phyloP scores from a whole-genome alignment of 495 filamentous ascomycete species.

The Lasiosphaeria miniovina region DNA sequence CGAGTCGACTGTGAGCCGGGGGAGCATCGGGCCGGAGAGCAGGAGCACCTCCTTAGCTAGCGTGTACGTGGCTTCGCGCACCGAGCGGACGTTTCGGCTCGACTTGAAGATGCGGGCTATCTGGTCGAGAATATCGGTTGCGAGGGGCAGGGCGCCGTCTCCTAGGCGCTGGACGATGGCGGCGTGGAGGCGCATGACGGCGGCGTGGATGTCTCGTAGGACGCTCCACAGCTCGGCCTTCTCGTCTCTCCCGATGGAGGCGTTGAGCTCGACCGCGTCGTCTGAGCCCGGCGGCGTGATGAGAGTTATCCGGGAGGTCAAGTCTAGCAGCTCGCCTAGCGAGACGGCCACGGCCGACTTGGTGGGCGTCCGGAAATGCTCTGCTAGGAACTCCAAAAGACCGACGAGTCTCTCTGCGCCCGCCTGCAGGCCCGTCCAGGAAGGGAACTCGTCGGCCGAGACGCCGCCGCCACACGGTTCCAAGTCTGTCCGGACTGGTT shows the following conservation, averaged over 20 bases:
- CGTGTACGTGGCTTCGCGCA: slow-evolving; percentile 60
- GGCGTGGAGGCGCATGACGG: slow-evolving; percentile 58
- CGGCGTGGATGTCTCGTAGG: slow-evolving; percentile 69
- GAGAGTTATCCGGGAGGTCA: slow-evolving; percentile 65
- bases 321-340: slow-evolving; percentile 60
- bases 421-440: slow-evolving; percentile 68
- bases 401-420: slow-evolving; percentile 66
- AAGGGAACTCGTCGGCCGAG: slow-evolving; percentile 49
- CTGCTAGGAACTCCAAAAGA: slow-evolving; percentile 57
- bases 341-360: slow-evolving; percentile 60
- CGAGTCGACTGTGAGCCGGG: slow-evolving; percentile 58
- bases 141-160: slow-evolving; percentile 49
- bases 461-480: slow-evolving; percentile 44
- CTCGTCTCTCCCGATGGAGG: slow-evolving; percentile 72
- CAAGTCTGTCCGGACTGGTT: slow-evolving; percentile 33
- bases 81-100: slow-evolving; percentile 51
- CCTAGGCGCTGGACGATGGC: slow-evolving; percentile 53
- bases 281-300: slow-evolving; percentile 52
- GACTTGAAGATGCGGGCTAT: slow-evolving; percentile 64
- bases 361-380: slow-evolving; percentile 52
- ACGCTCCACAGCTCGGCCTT: slow-evolving; percentile 67
- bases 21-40: slow-evolving; percentile 59
- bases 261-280: slow-evolving; percentile 51
- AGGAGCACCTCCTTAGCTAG: slow-evolving; percentile 55
- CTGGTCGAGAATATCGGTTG: slow-evolving; percentile 62